These are phyloP conservation scores for Breynia disticha DNA, from an alignment of 441 rosid species.

Conservation along the genomic window DNA sequence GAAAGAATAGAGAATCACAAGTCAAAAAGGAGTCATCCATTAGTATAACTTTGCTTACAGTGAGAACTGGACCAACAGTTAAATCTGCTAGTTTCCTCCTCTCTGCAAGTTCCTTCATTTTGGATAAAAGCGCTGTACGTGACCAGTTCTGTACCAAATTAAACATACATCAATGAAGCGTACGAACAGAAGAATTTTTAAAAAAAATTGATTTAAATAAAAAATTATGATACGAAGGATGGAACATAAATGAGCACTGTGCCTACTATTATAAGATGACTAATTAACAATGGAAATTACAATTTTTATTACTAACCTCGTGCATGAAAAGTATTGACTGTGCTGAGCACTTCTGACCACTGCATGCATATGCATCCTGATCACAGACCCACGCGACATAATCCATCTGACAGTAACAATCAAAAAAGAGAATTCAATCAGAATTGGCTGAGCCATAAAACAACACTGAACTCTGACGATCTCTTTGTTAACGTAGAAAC, in stretches of 20 bases:
- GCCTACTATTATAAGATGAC: neutral
- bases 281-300: too few species aligned
- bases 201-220: too few species aligned
- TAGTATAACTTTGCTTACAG: constrained; percentile 41
- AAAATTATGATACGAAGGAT: neutral
- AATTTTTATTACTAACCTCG: constrained; percentile 45
- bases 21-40: neutral
- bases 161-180: constrained; percentile 3
- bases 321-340: constrained; percentile 92
- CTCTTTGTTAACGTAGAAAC: neutral
- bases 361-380: constrained; percentile 97
- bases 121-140: constrained; percentile 46
- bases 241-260: neutral
- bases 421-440: constrained; percentile 10
- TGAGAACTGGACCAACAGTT: constrained; percentile 88
- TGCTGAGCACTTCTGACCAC: constrained; percentile 98
- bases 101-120: constrained; percentile 68
- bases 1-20: neutral
- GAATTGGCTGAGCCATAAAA: constrained; percentile 1
- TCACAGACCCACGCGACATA: constrained; percentile 97
- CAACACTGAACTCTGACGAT: neutral
- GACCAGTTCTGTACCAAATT: constrained; percentile 66
- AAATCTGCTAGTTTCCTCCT: constrained; percentile 90
- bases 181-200: neutral
- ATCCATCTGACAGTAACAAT: constrained; percentile 53